phyloP scores from a whole-genome alignment of 768 basidiomycete genomes.

The Leucocoprinus sp. region DNA sequence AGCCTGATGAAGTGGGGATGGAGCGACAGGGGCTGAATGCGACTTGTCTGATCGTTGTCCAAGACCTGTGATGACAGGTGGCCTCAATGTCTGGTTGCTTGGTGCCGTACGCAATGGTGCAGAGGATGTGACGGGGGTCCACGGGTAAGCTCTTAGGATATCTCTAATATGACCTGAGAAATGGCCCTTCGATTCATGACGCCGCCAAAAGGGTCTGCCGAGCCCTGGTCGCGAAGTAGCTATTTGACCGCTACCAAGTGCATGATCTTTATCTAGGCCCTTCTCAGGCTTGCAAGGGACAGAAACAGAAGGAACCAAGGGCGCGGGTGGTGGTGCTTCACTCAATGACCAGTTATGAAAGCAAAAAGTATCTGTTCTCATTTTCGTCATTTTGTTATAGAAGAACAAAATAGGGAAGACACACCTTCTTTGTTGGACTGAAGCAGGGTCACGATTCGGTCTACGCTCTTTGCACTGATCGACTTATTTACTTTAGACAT shows the following conservation, averaged over 20 bases:
- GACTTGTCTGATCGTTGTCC: constrained; percentile 35
- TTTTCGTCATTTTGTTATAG: constrained; percentile 21
- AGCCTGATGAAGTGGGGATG: constrained; percentile 70
- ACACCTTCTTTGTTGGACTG: constrained; percentile 42
- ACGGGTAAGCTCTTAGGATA: too few relatives aligned
- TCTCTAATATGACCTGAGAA: too few relatives aligned
- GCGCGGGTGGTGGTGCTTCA: too few relatives aligned
- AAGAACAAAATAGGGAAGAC: constrained; percentile 50
- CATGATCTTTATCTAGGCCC: too few relatives aligned
- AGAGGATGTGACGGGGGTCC: constrained; percentile 27
- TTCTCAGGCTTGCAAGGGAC: too few relatives aligned
- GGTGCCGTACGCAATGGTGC: constrained; percentile 19
- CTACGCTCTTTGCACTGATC: constrained; percentile 44
- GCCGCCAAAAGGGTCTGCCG: too few relatives aligned
- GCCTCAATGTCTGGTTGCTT: constrained; percentile 16
- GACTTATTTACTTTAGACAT: constrained; percentile 37
- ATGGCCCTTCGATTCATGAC: too few relatives aligned
- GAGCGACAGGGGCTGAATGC: constrained; percentile 49
- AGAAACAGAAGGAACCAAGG: too few relatives aligned
- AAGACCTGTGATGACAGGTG: constrained; percentile 19
- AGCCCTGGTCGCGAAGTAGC: too few relatives aligned
- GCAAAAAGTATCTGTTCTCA: constrained; percentile 47
- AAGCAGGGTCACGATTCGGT: constrained; percentile 47
- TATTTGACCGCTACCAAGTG: too few relatives aligned
- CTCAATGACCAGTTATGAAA: too few relatives aligned